phyloP scores from a whole-genome alignment of 352 stramenopile species.

The Pseudoperonospora humuli region DNA sequence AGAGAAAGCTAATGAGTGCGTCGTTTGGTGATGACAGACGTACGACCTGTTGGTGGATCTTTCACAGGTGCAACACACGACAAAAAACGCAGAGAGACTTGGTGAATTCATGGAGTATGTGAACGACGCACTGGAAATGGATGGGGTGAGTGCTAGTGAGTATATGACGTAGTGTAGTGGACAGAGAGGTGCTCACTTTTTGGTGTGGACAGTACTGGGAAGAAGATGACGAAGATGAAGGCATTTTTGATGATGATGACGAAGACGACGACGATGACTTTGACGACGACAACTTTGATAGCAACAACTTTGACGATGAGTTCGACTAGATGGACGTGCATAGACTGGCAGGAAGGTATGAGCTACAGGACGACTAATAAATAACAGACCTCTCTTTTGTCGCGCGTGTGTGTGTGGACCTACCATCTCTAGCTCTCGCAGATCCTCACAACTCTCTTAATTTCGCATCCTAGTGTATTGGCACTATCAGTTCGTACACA shows the following conservation, averaged over 20 bases:
- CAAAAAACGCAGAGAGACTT: slow-evolving; percentile 34
- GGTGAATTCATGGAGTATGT: slow-evolving; percentile 55
- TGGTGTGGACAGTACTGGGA: slow-evolving; percentile 22
- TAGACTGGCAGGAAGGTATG: too few relatives aligned
- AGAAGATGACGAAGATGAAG: slow-evolving; percentile 18
- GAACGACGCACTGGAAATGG: slow-evolving; percentile 40
- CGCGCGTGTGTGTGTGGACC: neutral
- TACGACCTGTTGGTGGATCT: slow-evolving; percentile 60
- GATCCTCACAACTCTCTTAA: too few relatives aligned
- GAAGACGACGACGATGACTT: slow-evolving; percentile 29
- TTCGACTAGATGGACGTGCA: too few relatives aligned
- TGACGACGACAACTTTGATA: slow-evolving; percentile 8
- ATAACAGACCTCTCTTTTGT: slow-evolving; percentile 6
- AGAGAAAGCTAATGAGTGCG: neutral
- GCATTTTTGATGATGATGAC: slow-evolving; percentile 21
- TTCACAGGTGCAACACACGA: slow-evolving; percentile 30
- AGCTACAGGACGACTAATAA: slow-evolving; percentile 4
- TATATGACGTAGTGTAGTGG: slow-evolving; percentile 5
- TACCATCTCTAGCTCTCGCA: neutral
- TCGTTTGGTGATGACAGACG: slow-evolving; percentile 25
- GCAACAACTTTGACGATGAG: neutral
- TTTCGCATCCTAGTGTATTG: too few relatives aligned
- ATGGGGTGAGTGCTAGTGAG: slow-evolving; percentile 33
- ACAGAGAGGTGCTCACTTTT: neutral
- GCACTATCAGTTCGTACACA: too few relatives aligned